Evolutionary conservation across 1,284 basidiomycete genomes (phyloP), one percentile per base, ranked within the genome.

Genomic region (Ganoderma resinaceum): DNA sequence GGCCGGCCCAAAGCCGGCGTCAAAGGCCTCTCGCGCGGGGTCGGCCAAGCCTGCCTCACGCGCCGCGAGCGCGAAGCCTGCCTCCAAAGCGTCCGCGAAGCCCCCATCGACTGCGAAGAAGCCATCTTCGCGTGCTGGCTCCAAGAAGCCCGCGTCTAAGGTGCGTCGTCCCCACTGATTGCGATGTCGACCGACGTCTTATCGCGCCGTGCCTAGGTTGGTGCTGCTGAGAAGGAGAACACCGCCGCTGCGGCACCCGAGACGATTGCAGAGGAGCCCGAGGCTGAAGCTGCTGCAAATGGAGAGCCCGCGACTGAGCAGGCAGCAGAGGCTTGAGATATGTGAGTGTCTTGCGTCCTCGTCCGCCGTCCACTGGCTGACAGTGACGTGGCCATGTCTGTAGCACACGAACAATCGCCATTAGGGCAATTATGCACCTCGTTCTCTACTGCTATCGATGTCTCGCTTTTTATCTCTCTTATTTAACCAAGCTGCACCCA

Each of bases 201-300:
- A 69, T 70, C 68, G 53, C 18, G 12, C 31, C 46, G 11, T 33
- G 53, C 49, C 43, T 46, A 73, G 73, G 72, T 66, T 43, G 72
- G 72, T 37, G 75, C 67, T 26, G 75, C 73, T 18, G 74, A 77
- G 53, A 78, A 76, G 65, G 74, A 76, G 59, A 77, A 78, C 57
- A 74, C 71, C 26, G 73, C 72, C 40, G 69, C 72, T 26, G 68
- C 75, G 18, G 74, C 69, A 38, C 76, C 73, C 12, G 78, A 78
- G 67, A 78, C 78, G 11, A 81, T 81, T 61, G 75, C 76, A 43
- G 80, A 81, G 67, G 80, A 81, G 61, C 76, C 79, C 4, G 80
- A 80, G 67, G 78, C 72, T 3, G 80, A 80, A 72, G 79, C 74
- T 33, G 80, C 76, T 38, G 78, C 78, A 23, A 73, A 66, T 40